These are phyloP conservation scores for Zymoseptoria crescenta DNA, from an alignment of 2,329 filamentous ascomycete genomes.

Conservation along the genomic window DNA sequence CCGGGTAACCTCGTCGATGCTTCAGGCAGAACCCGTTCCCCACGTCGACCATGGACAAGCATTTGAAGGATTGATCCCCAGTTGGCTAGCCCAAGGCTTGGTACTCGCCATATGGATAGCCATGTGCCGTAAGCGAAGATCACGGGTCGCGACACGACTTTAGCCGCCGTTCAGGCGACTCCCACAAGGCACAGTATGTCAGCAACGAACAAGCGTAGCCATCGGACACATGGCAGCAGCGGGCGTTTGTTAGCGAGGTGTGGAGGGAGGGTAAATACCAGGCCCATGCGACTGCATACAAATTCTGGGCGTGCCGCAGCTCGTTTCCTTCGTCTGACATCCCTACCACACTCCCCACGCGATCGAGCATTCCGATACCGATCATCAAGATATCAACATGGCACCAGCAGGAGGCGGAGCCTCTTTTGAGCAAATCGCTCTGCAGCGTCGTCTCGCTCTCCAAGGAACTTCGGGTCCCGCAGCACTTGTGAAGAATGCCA, in stretches of 20 bases:
- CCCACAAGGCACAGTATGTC: background rate
- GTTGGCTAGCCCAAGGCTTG: background rate
- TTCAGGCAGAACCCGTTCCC: background rate
- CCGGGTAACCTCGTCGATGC: background rate
- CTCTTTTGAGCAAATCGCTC: slow-evolving; percentile 34
- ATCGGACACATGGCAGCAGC: background rate
- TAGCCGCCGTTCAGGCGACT: background rate
- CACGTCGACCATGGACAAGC: background rate
- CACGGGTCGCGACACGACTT: background rate
- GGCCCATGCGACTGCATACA: background rate
- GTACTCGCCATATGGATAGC: background rate
- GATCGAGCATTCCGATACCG: background rate
- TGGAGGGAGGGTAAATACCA: background rate
- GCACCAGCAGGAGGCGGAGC: slow-evolving; percentile 30
- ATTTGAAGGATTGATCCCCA: background rate
- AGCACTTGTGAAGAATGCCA: slow-evolving; percentile 46
- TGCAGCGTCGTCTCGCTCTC: slow-evolving; percentile 35
- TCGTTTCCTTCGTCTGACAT: background rate
- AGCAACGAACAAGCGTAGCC: background rate
- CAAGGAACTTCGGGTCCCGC: slow-evolving; percentile 37
- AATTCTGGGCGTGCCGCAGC: background rate
- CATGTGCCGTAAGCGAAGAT: background rate
- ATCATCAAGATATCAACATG: slow-evolving; percentile 21
- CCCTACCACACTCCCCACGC: background rate
- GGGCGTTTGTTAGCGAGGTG: background rate